A percentile compares a stretch with the other conserved stretches of the same genome.
phyloP scores from a whole-genome alignment of 768 basidiomycete species.

The Hemileccinum rubropunctum region DNA sequence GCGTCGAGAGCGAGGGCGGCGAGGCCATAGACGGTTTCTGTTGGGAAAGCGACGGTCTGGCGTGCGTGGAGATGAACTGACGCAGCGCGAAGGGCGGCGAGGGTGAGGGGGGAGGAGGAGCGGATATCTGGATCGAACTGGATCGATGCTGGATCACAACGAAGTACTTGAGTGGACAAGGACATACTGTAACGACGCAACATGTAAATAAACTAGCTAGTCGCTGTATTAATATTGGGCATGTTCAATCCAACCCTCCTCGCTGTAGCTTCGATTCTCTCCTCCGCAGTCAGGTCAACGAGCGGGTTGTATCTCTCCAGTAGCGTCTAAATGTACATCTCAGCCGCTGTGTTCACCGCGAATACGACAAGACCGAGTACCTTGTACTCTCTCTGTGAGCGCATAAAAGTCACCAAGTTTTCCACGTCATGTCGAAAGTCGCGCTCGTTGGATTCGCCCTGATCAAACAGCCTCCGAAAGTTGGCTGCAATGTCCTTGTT shows the following conservation, averaged over 20 bases:
- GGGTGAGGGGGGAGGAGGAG: conserved; percentile 51
- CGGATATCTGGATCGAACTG: conserved; percentile 49
- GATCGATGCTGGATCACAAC: conserved; percentile 64
- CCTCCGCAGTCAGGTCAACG: conserved; percentile 73
- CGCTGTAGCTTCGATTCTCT: conserved; percentile 82
- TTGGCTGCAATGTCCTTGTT: conserved; percentile 44
- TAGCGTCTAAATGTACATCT: conserved; percentile 48
- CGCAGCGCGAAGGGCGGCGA: conserved; percentile 53
- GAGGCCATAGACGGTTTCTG: conserved; percentile 98
- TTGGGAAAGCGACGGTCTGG: conserved; percentile 83
- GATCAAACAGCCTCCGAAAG: conserved; percentile 56
- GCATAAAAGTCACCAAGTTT: conserved; percentile 64
- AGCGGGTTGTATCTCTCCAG: conserved; percentile 88
- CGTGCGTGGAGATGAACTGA: conserved; percentile 45
- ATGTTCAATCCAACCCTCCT: conserved; percentile 85
- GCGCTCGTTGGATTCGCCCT: conserved; percentile 25
- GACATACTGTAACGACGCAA: neutral
- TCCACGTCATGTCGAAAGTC: conserved; percentile 48
- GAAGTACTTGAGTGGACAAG: conserved; percentile 44
- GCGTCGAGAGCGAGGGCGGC: conserved; percentile 77
- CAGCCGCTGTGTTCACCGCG: neutral
- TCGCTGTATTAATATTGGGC: conserved; percentile 30
- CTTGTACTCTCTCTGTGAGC: conserved; percentile 74
- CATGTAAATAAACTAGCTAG: too few species aligned
- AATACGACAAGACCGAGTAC: conserved; percentile 36